Conservation (phyloP, 2,329 filamentous ascomycete genomes). For the Fusarium floridanum region DNA sequence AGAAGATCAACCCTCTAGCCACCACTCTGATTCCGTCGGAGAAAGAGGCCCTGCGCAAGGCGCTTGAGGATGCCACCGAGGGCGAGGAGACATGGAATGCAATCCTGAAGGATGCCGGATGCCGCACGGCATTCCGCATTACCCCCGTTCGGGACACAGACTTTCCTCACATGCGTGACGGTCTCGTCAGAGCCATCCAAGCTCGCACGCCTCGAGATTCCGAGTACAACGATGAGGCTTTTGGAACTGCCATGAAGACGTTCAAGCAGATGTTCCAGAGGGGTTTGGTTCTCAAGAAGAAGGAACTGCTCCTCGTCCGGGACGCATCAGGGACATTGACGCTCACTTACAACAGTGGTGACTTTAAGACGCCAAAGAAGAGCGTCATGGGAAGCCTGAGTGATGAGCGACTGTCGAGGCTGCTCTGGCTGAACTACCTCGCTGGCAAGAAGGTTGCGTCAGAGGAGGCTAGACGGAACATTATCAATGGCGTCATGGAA, state of each 20-base stretch:
- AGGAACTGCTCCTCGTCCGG: conserved; percentile 80
- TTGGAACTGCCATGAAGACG: conserved; percentile 78
- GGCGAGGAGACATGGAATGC: conserved; percentile 81
- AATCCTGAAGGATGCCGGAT: conserved; percentile 73
- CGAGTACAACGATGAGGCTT: conserved; percentile 76
- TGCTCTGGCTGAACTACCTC: conserved; percentile 92
- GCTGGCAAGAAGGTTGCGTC: conserved; percentile 89
- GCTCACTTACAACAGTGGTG: conserved; percentile 75
- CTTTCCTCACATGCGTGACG: conserved; percentile 92
- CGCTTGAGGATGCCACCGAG: conserved; percentile 76
- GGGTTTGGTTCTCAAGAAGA: conserved; percentile 83
- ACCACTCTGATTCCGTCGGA: conserved; percentile 87
- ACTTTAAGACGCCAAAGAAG: conserved; percentile 60
- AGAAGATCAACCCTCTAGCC: conserved; percentile 80
- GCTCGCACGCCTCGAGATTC: conserved; percentile 73
- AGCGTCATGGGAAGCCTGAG: conserved; percentile 75
- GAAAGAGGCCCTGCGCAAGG: conserved; percentile 77
- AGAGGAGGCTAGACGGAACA: conserved; percentile 81
- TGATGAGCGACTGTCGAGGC: conserved; percentile 84
- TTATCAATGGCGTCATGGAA: conserved; percentile 88
- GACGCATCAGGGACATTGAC: conserved; percentile 74
- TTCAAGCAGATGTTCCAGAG: conserved; percentile 89
- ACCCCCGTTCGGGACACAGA: conserved; percentile 94
- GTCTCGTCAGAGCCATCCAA: conserved; percentile 87
- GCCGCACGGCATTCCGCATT: conserved; percentile 85